These are phyloP conservation scores for Trichophyton rubrum DNA, from an alignment of 2,329 filamentous ascomycete species.

Conservation along the genomic window DNA sequence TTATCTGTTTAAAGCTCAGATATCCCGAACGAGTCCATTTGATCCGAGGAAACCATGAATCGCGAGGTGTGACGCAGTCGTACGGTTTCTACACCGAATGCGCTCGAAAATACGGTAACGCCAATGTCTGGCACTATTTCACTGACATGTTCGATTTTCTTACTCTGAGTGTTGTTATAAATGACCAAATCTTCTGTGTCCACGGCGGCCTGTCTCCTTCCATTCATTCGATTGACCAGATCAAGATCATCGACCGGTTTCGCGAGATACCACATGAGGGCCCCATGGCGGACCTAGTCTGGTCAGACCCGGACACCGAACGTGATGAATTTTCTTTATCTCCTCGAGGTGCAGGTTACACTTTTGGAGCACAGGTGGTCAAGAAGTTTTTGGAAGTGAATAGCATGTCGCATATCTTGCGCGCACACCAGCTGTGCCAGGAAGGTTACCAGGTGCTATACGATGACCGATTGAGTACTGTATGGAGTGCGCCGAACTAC, in stretches of 20 bases:
- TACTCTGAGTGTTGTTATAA: constrained; percentile 92
- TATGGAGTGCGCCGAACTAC: constrained; percentile 96
- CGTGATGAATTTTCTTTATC: constrained; percentile 93
- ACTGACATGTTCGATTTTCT: constrained; percentile 99
- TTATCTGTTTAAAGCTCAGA: constrained; percentile 92
- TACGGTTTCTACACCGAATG: constrained; percentile 99
- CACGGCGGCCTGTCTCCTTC: constrained; percentile 82
- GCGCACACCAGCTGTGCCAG: constrained; percentile 96
- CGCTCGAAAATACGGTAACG: constrained; percentile 93
- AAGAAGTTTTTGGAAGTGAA: constrained; percentile 98
- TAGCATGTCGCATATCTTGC: constrained; percentile 91
- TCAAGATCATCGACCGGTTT: constrained; percentile 98
- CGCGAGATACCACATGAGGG: constrained; percentile 97
- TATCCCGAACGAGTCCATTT: constrained; percentile 92
- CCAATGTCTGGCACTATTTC: constrained; percentile 98
- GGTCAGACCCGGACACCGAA: constrained; percentile 96
- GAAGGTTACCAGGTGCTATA: constrained; percentile 96
- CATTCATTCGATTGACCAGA: constrained; percentile 97
- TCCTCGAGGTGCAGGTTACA: constrained; percentile 88
- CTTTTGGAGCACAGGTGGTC: constrained; percentile 93
- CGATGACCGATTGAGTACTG: constrained; percentile 84
- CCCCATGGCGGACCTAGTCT: constrained; percentile 98
- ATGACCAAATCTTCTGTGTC: constrained; percentile 97
- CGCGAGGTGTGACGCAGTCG: constrained; percentile 91
- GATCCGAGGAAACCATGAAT: constrained; percentile 96